Base-by-base conservation (phyloP, 2,329 filamentous ascomycete genomes). In the Drechslera avenae region DNA sequence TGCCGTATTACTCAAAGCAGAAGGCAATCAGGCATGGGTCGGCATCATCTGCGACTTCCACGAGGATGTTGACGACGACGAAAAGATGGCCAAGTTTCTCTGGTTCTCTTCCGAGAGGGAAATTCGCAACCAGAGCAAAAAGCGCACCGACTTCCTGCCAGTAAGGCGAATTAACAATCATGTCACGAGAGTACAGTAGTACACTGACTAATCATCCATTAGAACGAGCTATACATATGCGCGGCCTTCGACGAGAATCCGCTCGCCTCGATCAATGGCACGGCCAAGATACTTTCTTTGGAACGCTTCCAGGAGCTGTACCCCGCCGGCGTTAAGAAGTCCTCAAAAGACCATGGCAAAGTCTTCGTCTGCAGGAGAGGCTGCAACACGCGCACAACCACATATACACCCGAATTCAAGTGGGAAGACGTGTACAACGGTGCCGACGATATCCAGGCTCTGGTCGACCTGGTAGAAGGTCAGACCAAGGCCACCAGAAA, bases 41-140 rank as follows among this genome's bases (percentile, higher is more conserved):
- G 94, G 90, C 28, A 86, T 99, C 55, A 88, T 97, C 44, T 88
- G 87, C 64, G 86, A 90, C 35, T 96, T 99, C 60, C 71, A 86
- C 32, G 86, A 93, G 37, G 86, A 88, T 37, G 56, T 57, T 36
- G 63, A 62, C 16, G 66, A 73, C 10, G 86, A 85, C 3, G 78
- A 80, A 56, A 97, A 91, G 79, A 86, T 87, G 19, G 93, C 89
- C 47, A 89, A 88, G 56, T 94, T 99, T 68, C 87, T 97, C 82
- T 99, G 94, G 94, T 97, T 99, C 70, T 91, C 90, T 0, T 91
- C 90, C 0, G 89, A 96, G 64, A 89, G 88, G 66, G 93, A 97
- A 75, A 90, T 97, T 54, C 84, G 87, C 21, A 94, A 90, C 64
- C 88, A 87, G 68, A 83, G 85, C 50, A 93, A 90, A 75, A 96